Percentiles rank a stretch among this genome's conserved stretches.
Conservation (phyloP, 768 basidiomycete genomes). For the Mrakia hoshinonis region DNA sequence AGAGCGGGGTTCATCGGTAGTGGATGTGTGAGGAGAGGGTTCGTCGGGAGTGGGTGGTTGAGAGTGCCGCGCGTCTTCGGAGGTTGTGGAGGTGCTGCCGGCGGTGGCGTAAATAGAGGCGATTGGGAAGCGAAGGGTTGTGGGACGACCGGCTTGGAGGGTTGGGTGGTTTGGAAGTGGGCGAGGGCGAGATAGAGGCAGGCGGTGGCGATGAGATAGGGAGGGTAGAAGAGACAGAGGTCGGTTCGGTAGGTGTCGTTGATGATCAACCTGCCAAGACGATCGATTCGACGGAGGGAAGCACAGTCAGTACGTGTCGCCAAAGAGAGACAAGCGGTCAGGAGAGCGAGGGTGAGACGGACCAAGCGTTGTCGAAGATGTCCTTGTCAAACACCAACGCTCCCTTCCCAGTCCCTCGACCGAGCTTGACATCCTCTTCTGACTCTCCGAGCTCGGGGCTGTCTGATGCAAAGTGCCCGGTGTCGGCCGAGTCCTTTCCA, state of each 20-base stretch:
- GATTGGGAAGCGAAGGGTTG: conserved; percentile 43
- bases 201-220: conserved; percentile 85
- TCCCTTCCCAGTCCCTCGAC: conserved; percentile 38
- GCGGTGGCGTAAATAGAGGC: conserved; percentile 20
- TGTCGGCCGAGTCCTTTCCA: conserved; percentile 49
- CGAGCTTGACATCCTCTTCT: conserved; percentile 33
- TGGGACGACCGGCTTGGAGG: conserved; percentile 45
- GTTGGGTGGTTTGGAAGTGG: conserved; percentile 21
- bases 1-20: not conserved
- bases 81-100: conserved; percentile 29
- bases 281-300: not conserved
- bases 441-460: conserved; percentile 25
- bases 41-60: conserved; percentile 28
- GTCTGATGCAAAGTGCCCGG: conserved; percentile 37
- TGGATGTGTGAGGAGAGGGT: not conserved
- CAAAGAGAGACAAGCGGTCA: not conserved
- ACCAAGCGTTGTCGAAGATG: conserved; percentile 88
- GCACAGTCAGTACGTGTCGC: not conserved
- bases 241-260: conserved; percentile 95
- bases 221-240: conserved; percentile 86
- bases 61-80: conserved; percentile 12
- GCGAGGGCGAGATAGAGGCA: conserved; percentile 68
- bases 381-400: conserved; percentile 42
- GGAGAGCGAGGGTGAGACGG: conserved; percentile 34
- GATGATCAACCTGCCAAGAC: conserved; percentile 69